Evolutionary conservation across 2,329 filamentous ascomycete species (phyloP).

Genomic region (Cercospora zeina): DNA sequence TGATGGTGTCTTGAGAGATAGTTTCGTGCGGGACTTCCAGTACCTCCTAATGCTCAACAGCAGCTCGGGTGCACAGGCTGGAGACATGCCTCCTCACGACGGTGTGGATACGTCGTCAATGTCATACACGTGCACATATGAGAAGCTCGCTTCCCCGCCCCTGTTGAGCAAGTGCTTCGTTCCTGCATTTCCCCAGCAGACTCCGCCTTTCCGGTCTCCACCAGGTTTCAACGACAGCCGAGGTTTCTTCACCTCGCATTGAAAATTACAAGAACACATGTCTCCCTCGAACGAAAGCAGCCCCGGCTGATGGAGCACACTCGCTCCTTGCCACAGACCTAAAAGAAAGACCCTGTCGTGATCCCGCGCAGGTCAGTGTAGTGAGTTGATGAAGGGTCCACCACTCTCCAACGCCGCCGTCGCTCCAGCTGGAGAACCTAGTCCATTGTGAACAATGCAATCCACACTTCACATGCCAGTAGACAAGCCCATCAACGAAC

Average conservation of each 20-base stretch:
- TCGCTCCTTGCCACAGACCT: background rate
- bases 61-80: background rate
- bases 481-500: background rate
- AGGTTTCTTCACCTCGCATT: background rate
- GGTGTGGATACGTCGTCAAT: background rate
- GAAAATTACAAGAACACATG: background rate
- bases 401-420: background rate
- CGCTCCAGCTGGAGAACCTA: conserved; percentile 2
- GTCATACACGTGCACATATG: background rate
- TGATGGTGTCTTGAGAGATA: background rate
- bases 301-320: background rate
- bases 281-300: background rate
- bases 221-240: background rate
- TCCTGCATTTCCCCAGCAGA: background rate
- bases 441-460: background rate
- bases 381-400: background rate
- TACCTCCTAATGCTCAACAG: background rate
- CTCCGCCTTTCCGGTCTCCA: background rate
- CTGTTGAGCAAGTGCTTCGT: background rate
- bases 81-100: background rate
- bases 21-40: background rate
- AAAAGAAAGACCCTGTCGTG: background rate
- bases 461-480: background rate
- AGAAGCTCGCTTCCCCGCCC: background rate
- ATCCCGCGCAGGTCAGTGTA: background rate